Conservation (phyloP, 1,284 basidiomycete species). For the Apiotrichum laibachii region DNA sequence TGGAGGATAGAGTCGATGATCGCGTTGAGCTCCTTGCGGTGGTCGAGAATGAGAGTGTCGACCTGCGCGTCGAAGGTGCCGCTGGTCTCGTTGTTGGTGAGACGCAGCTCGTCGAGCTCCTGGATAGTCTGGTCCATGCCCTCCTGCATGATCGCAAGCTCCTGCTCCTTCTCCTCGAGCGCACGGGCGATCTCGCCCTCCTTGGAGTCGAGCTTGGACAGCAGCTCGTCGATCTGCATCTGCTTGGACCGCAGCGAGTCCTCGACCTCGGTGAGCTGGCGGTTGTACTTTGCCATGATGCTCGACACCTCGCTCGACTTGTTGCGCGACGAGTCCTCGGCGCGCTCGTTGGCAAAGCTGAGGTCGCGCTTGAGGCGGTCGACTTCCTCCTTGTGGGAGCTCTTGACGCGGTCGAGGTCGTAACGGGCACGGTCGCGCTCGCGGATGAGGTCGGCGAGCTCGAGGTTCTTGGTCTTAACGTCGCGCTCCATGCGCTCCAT, state of each 20-base stretch:
- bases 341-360: conserved; percentile 95
- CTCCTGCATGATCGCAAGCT: conserved; percentile 92
- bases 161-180: conserved; percentile 94
- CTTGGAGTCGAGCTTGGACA: conserved; percentile 72
- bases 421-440: conserved; percentile 95
- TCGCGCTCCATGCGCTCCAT: conserved; percentile 99
- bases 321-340: conserved; percentile 85
- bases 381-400: conserved; percentile 91
- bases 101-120: conserved; percentile 80
- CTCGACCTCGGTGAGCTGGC: conserved; percentile 92
- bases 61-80: conserved; percentile 93
- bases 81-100: conserved; percentile 78
- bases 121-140: conserved; percentile 93
- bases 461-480: conserved; percentile 95
- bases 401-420: conserved; percentile 93
- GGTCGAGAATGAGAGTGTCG: conserved; percentile 93
- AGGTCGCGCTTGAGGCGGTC: conserved; percentile 91
- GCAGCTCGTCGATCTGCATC: conserved; percentile 87
- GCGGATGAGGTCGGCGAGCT: conserved; percentile 97
- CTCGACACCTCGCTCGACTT: conserved; percentile 90
- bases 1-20: conserved; percentile 99
- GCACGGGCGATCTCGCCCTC: conserved; percentile 72
- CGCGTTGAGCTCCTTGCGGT: conserved; percentile 95
- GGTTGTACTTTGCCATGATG: conserved; percentile 90
- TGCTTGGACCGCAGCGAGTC: conserved; percentile 90